phyloP scores from a whole-genome alignment of 2,329 filamentous ascomycete species.

The Thermothelomyces thermophilus region DNA sequence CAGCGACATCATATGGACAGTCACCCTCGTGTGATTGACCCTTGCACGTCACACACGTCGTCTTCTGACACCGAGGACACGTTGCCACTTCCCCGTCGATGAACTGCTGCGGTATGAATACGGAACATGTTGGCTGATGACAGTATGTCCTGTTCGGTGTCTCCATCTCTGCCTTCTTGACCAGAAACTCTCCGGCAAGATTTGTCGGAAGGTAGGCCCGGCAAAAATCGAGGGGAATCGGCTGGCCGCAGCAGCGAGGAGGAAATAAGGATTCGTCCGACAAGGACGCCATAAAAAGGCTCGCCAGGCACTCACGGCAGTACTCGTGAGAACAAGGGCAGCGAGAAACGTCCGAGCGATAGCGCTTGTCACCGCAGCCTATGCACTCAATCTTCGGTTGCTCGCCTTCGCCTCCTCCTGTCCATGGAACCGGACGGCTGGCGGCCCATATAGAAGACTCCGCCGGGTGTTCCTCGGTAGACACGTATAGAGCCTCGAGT shows the following conservation, averaged over 20 bases:
- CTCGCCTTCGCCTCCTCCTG: too few relatives aligned
- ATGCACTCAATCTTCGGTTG: too few relatives aligned
- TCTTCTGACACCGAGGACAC: slow-evolving; percentile 36
- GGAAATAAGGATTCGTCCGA: slow-evolving; percentile 48
- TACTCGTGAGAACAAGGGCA: slow-evolving; percentile 41
- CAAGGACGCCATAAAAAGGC: slow-evolving; percentile 39
- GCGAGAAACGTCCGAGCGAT: not conserved
- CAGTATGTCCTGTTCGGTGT: slow-evolving; percentile 48
- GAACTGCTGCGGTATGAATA: slow-evolving; percentile 36
- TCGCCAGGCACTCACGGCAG: slow-evolving; percentile 42
- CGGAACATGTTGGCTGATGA: slow-evolving; percentile 35
- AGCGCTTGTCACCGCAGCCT: slow-evolving; percentile 4
- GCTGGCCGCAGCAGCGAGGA: slow-evolving; percentile 44
- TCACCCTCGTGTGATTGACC: slow-evolving; percentile 36
- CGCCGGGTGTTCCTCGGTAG: too few relatives aligned
- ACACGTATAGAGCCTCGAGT: too few relatives aligned
- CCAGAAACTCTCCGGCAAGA: slow-evolving; percentile 33
- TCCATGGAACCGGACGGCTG: too few relatives aligned
- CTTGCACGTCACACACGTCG: slow-evolving; percentile 50
- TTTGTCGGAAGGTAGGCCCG: slow-evolving; percentile 32
- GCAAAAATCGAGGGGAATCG: slow-evolving; percentile 34
- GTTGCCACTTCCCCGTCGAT: slow-evolving; percentile 32
- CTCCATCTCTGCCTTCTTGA: slow-evolving; percentile 43
- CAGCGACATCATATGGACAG: slow-evolving; percentile 39
- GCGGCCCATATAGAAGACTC: too few relatives aligned